Evolutionary conservation across 2,329 filamentous ascomycete species (phyloP), one percentile per base, ranked within the genome.

Genomic region (Teratosphaeria destructans): DNA sequence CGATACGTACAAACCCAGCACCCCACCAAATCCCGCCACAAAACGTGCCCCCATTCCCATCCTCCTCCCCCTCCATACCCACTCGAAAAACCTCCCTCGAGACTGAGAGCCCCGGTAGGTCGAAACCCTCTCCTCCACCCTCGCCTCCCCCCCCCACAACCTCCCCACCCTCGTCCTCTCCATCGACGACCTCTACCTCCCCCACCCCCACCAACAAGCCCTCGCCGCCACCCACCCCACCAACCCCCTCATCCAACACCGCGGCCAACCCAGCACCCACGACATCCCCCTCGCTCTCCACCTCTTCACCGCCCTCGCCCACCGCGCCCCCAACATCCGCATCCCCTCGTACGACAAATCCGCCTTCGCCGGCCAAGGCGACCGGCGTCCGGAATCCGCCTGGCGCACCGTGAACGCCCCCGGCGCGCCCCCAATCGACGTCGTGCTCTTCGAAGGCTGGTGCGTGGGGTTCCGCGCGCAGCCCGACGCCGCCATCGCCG

Each of bases 401-500:
- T 95, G 90, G 89, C 75, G 79, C 29, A 69, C 70, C 14, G 79
- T 87, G 61, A 84, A 84, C 64, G 74, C 71, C 2, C 77, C 73
- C n/a, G 74, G 82, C 27, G 74, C 82, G 27, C 55, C 57, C 58
- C 58, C 61, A 23, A 74, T 83, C 1, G 79, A 81, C 57, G 83
- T 93, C 6, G 81, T 96, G 26, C 83, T 96, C 57, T 85, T 96
- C 63, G 91, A 96, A 73, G 91, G 92, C 19, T 96, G 91, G 92
- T 94, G 88, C 72, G 85, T 95, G 12, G 92, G 90, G 2, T 96
- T 96, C 75, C 84, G 85, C 5, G 74, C 87, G 0, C 73, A 92
- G 12, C 67, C 75, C n/a, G 78, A 81, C 5, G 71, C 83, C 3
- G 78, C 79, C 32, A 71, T 84, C 3, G 79, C 79, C 65, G 76